These are phyloP conservation scores for Chytriomyces confervae DNA, from an alignment of 192 early-diverging fungal species.

Conservation along the genomic window DNA sequence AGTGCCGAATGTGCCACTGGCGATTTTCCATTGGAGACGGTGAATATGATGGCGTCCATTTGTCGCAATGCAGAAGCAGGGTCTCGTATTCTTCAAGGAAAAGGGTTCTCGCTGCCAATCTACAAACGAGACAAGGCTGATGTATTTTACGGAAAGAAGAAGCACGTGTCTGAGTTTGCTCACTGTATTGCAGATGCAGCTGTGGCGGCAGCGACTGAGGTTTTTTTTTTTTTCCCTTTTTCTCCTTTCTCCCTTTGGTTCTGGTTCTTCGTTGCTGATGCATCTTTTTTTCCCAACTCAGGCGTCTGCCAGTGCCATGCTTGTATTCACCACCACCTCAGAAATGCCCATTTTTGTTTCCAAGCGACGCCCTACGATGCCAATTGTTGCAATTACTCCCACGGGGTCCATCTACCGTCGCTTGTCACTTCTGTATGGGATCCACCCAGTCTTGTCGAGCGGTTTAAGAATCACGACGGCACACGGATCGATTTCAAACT, in stretches of 20 bases:
- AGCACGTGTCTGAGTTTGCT: constrained; percentile 46
- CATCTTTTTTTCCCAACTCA: constrained; percentile 1
- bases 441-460: constrained; percentile 49
- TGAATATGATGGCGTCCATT: constrained; percentile 57
- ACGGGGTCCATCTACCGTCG: constrained; percentile 48
- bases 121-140: constrained; percentile 27
- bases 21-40: constrained; percentile 57
- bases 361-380: constrained; percentile 52
- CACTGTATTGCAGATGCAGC: constrained; percentile 62
- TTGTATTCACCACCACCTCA: constrained; percentile 51
- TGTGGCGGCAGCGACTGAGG: constrained; percentile 57
- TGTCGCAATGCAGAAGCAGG: constrained; percentile 55
- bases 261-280: constrained; percentile 21
- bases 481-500: background rate
- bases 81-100: constrained; percentile 33
- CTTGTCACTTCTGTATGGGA: constrained; percentile 47
- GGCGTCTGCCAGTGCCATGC: constrained; percentile 50
- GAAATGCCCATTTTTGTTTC: constrained; percentile 51
- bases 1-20: constrained; percentile 61
- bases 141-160: constrained; percentile 17
- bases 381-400: constrained; percentile 58
- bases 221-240: background rate
- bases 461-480: constrained; percentile 28
- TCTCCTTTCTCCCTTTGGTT: background rate
- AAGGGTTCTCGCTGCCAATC: background rate